Conservation (phyloP, 768 basidiomycete genomes). For the Trametes punicea region DNA sequence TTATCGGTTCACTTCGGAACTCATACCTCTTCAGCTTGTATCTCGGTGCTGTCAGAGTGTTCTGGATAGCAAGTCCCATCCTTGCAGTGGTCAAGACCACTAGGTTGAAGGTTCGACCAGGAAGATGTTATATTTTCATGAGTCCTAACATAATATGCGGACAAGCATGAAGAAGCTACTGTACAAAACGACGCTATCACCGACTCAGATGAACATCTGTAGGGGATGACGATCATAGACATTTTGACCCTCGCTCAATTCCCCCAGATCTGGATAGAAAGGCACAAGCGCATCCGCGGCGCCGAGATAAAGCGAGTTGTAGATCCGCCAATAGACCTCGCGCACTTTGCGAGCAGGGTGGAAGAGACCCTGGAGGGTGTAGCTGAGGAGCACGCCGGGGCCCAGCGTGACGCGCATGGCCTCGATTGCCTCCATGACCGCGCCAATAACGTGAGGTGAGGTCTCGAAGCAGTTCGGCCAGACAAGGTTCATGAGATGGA, state of each 20-base stretch:
- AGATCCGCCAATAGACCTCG: constrained; percentile 94
- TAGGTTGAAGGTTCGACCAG: too few relatives aligned
- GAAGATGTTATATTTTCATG: neutral
- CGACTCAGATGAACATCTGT: constrained; percentile 72
- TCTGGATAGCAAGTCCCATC: neutral
- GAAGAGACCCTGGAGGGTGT: constrained; percentile 92
- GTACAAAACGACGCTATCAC: constrained; percentile 11
- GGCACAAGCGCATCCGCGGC: constrained; percentile 90
- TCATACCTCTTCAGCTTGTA: constrained; percentile 8
- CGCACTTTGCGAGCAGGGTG: constrained; percentile 96
- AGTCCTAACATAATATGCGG: constrained; percentile 2
- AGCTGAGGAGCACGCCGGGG: constrained; percentile 87
- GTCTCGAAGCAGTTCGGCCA: constrained; percentile 99
- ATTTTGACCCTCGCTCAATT: constrained; percentile 87
- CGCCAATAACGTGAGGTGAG: constrained; percentile 95
- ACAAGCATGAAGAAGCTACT: constrained; percentile 7
- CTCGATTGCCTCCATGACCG: constrained; percentile 97
- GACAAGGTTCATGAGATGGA: constrained; percentile 95
- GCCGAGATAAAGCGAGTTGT: constrained; percentile 92
- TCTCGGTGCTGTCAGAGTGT: constrained; percentile 6
- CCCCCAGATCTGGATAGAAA: constrained; percentile 89
- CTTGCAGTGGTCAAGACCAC: neutral
- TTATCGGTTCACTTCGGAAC: constrained; percentile 2
- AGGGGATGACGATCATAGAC: constrained; percentile 82
- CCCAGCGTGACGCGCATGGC: constrained; percentile 96